Percentiles rank a stretch among this genome's conserved stretches.
Conservation (phyloP, 1,284 basidiomycete genomes). For the Ustilago hordei region DNA sequence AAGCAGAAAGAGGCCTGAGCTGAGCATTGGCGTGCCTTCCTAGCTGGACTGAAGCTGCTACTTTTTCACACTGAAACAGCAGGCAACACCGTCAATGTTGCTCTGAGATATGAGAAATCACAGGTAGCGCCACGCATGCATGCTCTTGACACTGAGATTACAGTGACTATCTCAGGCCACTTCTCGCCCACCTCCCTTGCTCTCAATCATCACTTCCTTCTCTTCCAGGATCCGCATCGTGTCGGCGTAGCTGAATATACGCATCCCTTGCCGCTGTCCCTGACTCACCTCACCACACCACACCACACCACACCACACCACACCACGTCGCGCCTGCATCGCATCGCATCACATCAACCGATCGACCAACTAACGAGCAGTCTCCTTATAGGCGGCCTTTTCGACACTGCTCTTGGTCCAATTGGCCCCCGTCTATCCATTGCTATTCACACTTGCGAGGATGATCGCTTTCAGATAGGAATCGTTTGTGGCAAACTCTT, state of each 20-base stretch:
- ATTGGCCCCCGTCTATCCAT: background rate
- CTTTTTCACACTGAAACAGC: background rate
- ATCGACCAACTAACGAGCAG: background rate
- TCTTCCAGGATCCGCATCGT: background rate
- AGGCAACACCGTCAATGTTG: slow-evolving; percentile 2
- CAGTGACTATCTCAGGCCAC: background rate
- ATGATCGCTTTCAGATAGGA: background rate
- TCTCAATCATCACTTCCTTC: background rate
- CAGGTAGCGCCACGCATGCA: slow-evolving; percentile 14
- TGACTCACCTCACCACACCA: background rate
- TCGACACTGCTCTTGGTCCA: background rate
- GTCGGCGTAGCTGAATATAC: slow-evolving; percentile 5
- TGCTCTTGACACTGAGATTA: background rate
- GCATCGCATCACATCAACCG: background rate
- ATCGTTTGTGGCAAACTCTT: background rate
- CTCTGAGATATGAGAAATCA: slow-evolving; percentile 30
- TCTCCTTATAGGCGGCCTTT: background rate
- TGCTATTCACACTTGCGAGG: background rate
- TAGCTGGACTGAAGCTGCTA: background rate
- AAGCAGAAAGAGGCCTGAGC: background rate
- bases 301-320: background rate
- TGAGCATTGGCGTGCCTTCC: background rate
- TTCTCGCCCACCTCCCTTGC: background rate
- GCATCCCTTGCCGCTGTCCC: background rate
- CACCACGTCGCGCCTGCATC: background rate